A percentile compares a stretch with the other conserved stretches of the same genome.
Evolutionary conservation across 805 yeast genomes (phyloP).

Genomic region (Candida multigemmis): DNA sequence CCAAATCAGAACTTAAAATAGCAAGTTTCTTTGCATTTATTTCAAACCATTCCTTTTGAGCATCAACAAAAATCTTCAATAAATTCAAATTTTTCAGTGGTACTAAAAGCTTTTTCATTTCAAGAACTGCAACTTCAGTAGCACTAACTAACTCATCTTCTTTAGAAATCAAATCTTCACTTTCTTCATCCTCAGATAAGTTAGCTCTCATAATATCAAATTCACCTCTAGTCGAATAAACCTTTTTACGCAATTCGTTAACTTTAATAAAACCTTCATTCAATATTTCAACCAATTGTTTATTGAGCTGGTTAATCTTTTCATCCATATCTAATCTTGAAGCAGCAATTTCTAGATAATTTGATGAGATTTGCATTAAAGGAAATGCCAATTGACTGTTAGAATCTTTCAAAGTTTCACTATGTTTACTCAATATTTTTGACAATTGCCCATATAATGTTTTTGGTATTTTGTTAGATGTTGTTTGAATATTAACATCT

Average conservation of each 20-base stretch:
- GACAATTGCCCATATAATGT: constrained; percentile 68
- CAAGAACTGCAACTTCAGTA: constrained; percentile 69
- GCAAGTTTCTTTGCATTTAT: constrained; percentile 24
- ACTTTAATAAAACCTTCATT: constrained; percentile 54
- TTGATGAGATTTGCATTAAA: constrained; percentile 43
- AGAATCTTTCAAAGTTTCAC: constrained; percentile 36
- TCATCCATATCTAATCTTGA: constrained; percentile 66
- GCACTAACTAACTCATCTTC: constrained; percentile 80
- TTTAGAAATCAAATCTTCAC: constrained; percentile 41
- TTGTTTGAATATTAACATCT: constrained; percentile 17
- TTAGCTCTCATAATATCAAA: constrained; percentile 64
- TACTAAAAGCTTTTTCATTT: constrained; percentile 63
- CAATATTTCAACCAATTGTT: constrained; percentile 42
- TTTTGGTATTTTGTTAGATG: constrained; percentile 42
- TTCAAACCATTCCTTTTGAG: constrained; percentile 52
- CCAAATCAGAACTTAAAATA: constrained; percentile 18
- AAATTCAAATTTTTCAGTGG: constrained; percentile 58
- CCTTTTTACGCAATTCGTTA: constrained; percentile 52
- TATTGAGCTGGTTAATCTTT: constrained; percentile 50
- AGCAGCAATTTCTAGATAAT: constrained; percentile 55
- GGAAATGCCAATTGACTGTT: constrained; percentile 45
- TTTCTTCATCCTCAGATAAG: constrained; percentile 35
- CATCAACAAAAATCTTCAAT: constrained; percentile 56
- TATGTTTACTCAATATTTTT: constrained; percentile 43
- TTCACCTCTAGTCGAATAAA: constrained; percentile 58